A percentile compares a stretch with the other conserved stretches of the same genome.
Evolutionary conservation across 306 rosid species (phyloP).

Genomic region (Vicia faba): DNA sequence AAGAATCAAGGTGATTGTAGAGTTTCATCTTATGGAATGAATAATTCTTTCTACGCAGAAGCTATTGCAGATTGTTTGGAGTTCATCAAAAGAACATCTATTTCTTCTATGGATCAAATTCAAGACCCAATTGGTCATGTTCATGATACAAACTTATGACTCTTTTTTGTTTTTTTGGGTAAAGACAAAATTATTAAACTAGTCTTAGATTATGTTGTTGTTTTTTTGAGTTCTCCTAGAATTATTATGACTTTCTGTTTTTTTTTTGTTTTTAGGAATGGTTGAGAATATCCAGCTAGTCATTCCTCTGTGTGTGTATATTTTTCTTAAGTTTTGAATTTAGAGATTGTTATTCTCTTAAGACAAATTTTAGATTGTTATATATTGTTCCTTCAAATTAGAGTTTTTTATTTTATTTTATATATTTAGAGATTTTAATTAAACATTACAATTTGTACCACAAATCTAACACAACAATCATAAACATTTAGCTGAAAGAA

Average conservation of each 20-base stretch:
- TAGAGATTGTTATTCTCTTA: slow-evolving; percentile 32
- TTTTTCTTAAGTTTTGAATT: slow-evolving; percentile 34
- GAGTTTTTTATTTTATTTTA: not conserved
- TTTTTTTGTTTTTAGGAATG: slow-evolving; percentile 10
- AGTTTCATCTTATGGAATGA: slow-evolving; percentile 53
- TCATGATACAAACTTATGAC: slow-evolving; percentile 42
- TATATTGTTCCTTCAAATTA: slow-evolving; percentile 32
- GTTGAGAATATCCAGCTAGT: slow-evolving; percentile 6
- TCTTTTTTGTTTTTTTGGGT: slow-evolving; percentile 21
- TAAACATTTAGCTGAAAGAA: too few relatives aligned
- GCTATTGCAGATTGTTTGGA: slow-evolving; percentile 95
- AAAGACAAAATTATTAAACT: slow-evolving; percentile 19
- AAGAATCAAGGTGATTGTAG: slow-evolving; percentile 31
- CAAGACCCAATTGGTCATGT: slow-evolving; percentile 41
- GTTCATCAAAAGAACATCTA: slow-evolving; percentile 75
- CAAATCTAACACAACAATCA: too few relatives aligned
- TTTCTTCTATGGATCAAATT: slow-evolving; percentile 58
- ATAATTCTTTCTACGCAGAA: slow-evolving; percentile 86
- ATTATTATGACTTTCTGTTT: slow-evolving; percentile 25
- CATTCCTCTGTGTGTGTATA: slow-evolving; percentile 28
- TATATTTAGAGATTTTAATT: not conserved
- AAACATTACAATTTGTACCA: not conserved
- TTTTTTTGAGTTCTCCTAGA: slow-evolving; percentile 25
- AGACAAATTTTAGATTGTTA: slow-evolving; percentile 37
- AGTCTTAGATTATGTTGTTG: slow-evolving; percentile 12